phyloP scores from a whole-genome alignment of 352 stramenopile species.

The Globisporangium apiculatum region DNA sequence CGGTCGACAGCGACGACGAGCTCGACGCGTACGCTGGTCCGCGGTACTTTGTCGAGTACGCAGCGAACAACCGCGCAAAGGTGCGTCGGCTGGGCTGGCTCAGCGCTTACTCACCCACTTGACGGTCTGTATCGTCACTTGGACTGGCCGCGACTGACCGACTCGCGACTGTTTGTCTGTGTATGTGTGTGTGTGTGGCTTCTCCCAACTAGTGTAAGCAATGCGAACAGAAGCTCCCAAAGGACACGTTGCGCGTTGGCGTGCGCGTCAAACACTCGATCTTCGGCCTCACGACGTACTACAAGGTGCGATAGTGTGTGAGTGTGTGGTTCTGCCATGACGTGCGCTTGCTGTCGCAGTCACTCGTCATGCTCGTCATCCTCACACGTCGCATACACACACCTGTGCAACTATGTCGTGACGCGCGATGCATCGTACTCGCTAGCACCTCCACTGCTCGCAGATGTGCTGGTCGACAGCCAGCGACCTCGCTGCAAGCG shows the following conservation, averaged over 20 bases:
- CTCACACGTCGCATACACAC: not conserved
- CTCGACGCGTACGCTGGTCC: slow-evolving; percentile 41
- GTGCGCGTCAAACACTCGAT: slow-evolving; percentile 68
- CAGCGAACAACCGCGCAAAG: slow-evolving; percentile 44
- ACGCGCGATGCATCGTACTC: no score
- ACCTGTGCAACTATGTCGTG: no score
- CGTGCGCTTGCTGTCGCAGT: not conserved
- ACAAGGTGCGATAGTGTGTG: slow-evolving; percentile 37
- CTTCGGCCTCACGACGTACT: slow-evolving; percentile 76
- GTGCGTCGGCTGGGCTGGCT: slow-evolving; percentile 14
- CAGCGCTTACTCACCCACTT: no score
- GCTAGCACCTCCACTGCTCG: slow-evolving; percentile 35
- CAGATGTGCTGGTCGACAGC: slow-evolving; percentile 28
- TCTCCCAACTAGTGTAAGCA: slow-evolving; percentile 41
- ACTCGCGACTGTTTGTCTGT: no score
- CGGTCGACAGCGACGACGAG: slow-evolving; percentile 26
- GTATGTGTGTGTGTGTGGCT: no score
- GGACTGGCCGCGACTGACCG: not conserved
- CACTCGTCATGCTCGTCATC: not conserved
- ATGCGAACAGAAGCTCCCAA: slow-evolving; percentile 57
- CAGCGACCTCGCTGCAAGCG: no score
- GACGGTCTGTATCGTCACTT: not conserved
- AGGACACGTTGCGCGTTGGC: slow-evolving; percentile 39
- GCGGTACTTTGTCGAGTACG: slow-evolving; percentile 66
- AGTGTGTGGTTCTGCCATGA: no score